A percentile compares a stretch with the other conserved stretches of the same genome.
Conservation (phyloP, 2,329 filamentous ascomycete species). For the Clarireedia monteithiana region DNA sequence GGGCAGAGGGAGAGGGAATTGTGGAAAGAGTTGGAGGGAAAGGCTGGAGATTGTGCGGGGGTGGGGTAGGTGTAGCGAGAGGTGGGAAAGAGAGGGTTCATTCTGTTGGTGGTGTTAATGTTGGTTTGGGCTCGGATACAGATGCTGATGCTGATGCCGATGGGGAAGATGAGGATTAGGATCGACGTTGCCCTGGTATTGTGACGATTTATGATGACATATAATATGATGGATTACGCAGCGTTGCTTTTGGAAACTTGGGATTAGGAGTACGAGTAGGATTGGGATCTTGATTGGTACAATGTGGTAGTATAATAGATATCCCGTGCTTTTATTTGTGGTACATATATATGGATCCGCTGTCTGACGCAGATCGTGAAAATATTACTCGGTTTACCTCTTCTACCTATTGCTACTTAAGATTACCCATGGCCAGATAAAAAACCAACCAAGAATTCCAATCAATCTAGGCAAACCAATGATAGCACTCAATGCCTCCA, state of each 20-base stretch:
- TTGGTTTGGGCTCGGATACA: not conserved
- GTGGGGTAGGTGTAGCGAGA: slow-evolving; percentile 2
- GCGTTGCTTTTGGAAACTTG: not conserved
- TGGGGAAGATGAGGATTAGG: slow-evolving; percentile 20
- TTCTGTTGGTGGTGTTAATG: not conserved
- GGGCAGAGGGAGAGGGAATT: slow-evolving; percentile 10
- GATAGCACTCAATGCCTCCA: too few species aligned
- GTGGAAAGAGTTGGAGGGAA: not conserved
- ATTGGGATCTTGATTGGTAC: too few species aligned
- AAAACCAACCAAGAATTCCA: too few species aligned
- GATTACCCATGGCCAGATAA: too few species aligned
- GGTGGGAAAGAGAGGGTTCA: not conserved
- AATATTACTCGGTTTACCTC: too few species aligned
- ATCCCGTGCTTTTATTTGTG: too few species aligned
- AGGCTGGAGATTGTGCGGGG: slow-evolving; percentile 15
- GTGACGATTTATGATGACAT: not conserved
- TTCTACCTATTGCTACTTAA: too few species aligned
- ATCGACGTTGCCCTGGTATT: not conserved
- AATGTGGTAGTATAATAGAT: too few species aligned
- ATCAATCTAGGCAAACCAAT: too few species aligned
- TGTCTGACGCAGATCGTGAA: too few species aligned
- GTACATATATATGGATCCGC: too few species aligned
- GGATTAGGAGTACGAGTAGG: too few species aligned
- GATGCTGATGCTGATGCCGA: slow-evolving; percentile 14
- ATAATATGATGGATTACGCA: not conserved